These are phyloP conservation scores for Dendrobium catenatum DNA, from an alignment of 106 monocot species.

Conservation along the genomic window DNA sequence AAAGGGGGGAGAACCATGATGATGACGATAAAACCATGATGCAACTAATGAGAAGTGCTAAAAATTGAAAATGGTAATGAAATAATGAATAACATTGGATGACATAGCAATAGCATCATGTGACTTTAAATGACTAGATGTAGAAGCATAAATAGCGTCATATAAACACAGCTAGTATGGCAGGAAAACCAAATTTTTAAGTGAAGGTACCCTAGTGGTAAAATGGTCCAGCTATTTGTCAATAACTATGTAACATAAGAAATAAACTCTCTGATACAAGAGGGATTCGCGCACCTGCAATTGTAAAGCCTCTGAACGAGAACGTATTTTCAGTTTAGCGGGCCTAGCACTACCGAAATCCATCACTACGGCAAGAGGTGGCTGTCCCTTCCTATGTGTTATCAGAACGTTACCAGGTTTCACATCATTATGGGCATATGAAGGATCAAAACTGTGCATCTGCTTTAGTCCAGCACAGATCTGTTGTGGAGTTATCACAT, in stretches of 20 bases:
- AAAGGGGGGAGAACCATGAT: no score
- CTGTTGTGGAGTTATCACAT: constrained; percentile 18
- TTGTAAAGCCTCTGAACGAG: constrained; percentile 78
- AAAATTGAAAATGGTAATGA: neutral
- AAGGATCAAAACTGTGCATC: constrained; percentile 95
- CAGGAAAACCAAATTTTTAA: neutral
- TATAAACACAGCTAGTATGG: neutral
- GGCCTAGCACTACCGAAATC: constrained; percentile 92
- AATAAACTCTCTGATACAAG: neutral
- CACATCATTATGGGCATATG: constrained; percentile 99
- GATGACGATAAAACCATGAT: neutral
- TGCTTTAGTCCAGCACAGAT: constrained; percentile 94
- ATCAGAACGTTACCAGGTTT: constrained; percentile 95
- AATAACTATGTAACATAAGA: neutral
- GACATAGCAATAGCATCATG: neutral
- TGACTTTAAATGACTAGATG: neutral
- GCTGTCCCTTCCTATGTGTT: constrained; percentile 62
- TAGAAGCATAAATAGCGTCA: neutral
- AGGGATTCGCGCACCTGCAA: constrained; percentile 51
- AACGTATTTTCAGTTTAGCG: constrained; percentile 75
- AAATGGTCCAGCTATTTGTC: neutral
- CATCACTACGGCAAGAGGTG: constrained; percentile 89
- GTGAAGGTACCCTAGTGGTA: no score
- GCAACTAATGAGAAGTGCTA: neutral
- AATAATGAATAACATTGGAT: neutral